phyloP scores from a whole-genome alignment of 2,329 filamentous ascomycete species.

The Colletotrichum tabaci region DNA sequence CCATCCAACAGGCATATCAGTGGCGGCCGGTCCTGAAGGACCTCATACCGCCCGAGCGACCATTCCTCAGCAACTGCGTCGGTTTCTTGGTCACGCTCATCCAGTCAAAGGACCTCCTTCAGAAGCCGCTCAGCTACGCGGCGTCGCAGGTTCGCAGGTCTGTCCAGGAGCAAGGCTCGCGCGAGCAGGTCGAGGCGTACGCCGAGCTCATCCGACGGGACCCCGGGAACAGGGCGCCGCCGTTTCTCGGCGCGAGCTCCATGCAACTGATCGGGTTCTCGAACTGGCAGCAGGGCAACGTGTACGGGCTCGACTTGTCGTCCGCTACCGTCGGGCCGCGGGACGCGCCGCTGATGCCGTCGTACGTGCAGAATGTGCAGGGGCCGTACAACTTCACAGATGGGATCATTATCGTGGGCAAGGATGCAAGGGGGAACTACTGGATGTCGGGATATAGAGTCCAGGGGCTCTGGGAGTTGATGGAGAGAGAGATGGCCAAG shows the following conservation, averaged over 20 bases:
- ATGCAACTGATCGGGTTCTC: constrained; percentile 48
- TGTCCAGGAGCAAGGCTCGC: constrained; percentile 2
- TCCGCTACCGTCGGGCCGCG: background rate
- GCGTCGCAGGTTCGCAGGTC: constrained; percentile 4
- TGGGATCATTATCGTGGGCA: constrained; percentile 47
- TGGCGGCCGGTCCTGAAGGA: constrained; percentile 12
- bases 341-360: constrained; percentile 38
- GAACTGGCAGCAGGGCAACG: constrained; percentile 51
- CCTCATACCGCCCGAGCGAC: background rate
- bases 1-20: constrained; percentile 3
- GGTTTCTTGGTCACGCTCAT: background rate
- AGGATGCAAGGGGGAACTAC: constrained; percentile 50
- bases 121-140: constrained; percentile 1
- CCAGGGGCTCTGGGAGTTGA: too few species aligned
- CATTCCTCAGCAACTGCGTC: constrained; percentile 13
- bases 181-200: constrained; percentile 17
- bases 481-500: too few species aligned
- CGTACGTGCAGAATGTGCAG: constrained; percentile 35
- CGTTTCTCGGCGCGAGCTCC: constrained; percentile 50
- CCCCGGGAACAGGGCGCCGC: constrained; percentile 46
- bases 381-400: constrained; percentile 44
- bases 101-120: background rate
- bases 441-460: too few species aligned
- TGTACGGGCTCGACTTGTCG: constrained; percentile 47
- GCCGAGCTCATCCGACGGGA: background rate